A percentile compares a stretch with the other conserved stretches of the same genome.
These are phyloP conservation scores for Prunus dulcis DNA, from an alignment of 306 rosid species.

Conservation along the genomic window DNA sequence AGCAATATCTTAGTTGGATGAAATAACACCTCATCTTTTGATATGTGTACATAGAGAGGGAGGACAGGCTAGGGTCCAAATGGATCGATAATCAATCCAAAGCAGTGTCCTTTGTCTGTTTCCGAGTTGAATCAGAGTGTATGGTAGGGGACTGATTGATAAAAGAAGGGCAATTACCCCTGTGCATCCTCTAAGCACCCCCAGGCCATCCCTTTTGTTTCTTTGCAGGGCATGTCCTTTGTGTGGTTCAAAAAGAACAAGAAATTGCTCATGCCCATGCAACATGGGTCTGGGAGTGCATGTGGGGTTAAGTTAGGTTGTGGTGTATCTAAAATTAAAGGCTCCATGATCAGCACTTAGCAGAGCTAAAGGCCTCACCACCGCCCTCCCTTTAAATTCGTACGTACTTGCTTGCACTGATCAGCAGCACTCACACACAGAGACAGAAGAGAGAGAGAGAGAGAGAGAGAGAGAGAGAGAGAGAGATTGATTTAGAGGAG, in stretches of 20 bases:
- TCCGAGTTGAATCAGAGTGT: neutral
- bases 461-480: neutral
- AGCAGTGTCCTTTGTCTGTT: slow-evolving; percentile 18
- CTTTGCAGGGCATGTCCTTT: slow-evolving; percentile 19
- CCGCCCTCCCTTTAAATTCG: neutral
- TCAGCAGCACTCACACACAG: too few species aligned
- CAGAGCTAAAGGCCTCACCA: slow-evolving; percentile 12
- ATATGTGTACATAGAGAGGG: neutral
- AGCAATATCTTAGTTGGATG: neutral
- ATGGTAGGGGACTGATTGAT: neutral
- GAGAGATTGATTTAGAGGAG: neutral
- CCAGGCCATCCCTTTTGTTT: neutral
- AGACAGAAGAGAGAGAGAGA: neutral
- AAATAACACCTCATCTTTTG: neutral
- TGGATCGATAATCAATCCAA: slow-evolving; percentile 10
- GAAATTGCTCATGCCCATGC: slow-evolving; percentile 23
- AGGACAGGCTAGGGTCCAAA: neutral
- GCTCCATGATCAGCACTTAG: neutral
- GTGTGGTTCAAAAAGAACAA: slow-evolving; percentile 18
- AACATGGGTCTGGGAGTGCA: slow-evolving; percentile 9
- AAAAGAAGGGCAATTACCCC: neutral
- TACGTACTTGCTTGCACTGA: slow-evolving; percentile 12
- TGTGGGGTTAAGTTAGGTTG: slow-evolving; percentile 8
- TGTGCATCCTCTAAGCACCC: slow-evolving; percentile 9
- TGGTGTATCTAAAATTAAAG: neutral